Evolutionary conservation across 2,329 filamentous ascomycete genomes (phyloP), one percentile per base, ranked within the genome.

Genomic region (Aspergillus aculeatus): DNA sequence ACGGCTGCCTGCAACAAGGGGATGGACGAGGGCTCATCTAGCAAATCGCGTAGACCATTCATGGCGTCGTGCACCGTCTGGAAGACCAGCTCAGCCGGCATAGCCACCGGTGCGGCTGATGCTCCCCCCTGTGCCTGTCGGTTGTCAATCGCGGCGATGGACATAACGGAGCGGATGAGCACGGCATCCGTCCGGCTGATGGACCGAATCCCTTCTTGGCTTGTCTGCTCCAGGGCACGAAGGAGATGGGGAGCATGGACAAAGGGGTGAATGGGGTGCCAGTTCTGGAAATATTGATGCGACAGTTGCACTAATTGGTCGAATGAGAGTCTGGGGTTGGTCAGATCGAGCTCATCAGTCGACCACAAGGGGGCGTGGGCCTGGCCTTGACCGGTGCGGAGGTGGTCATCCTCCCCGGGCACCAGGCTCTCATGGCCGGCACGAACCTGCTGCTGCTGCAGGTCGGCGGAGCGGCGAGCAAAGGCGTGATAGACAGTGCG

Each of bases 251-350:
- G 83, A 0, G 81, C 84, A 63, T 84, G 81, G 5, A 86, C 73
- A 56, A 84, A 86, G 0, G 84, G 84, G 47, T 84, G 81, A 2
- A 82, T 76, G 0, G 82, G 80, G 63, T 86, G 84, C 84, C 84
- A 86, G 16, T 81, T 78, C 24, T 84, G 78, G 61, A 86, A 86
- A 62, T 84, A 86, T 50, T 77, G 80, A 52, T 75, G 76, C 5
- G 81, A 82, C 79, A 81, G 84, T 3, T 73, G 68, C 1, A 83
- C 73, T 16, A 85, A 71, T 19, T 82, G 73, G 9, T 83, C 80
- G 60, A 85, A 85, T 50, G 4, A 54, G 58, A 84, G 84, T 56
- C 2, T 50, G 66, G 4, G 73, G 61, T 62, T 82, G 80, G 47
- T 54, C 10, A 58, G 35, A 24, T 79, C 64, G 0, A 69, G 53